Base-by-base conservation (phyloP, 768 basidiomycete genomes). In the Porphyrellus cyaneotinctus region DNA sequence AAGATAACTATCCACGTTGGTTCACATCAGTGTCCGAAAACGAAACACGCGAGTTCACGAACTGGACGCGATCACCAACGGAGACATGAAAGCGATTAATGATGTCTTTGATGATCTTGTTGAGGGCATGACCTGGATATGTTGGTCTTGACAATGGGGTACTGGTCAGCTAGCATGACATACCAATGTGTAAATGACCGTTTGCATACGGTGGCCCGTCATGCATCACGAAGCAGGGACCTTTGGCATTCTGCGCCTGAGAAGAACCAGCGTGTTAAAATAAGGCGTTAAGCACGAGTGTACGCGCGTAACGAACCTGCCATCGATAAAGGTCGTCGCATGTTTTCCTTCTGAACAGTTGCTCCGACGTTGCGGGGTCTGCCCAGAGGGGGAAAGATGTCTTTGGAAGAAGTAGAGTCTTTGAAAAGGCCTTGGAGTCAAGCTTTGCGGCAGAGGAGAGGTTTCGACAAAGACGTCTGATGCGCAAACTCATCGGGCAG, bases 131-230 rank as follows among this genome's bases (percentile, higher is more conserved):
- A 8, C 95, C 95, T 97, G 53, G 7, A 23, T 8, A 35, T n/a
- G 11, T 35, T 32, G 26, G 13, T 33, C 22, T 57, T 14, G 51
- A 33, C 5, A 20, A 37, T 14, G 18, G 33, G 31, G n/a, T n/a
- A 2, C 24, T 15, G 28, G 24, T 26, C 20, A 30, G 31, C 12
- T 3, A 41, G 26, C 24, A 18, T 35, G 26, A 43, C 72, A 54
- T 58, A 95, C 95, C 95, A 77, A 95, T 94, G 66, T 99, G 95
- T 37, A 99, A 73, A 66, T 91, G 82, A 0, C 97, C 97, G 65
- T 99, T 99, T 2, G 95, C 95, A 64, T 98, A 98, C 0, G 97
- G 97, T 30, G 95, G 95, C 0, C 95, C 97, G 67, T 99, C 95
- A 58, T 95, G 94, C 47, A 95, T 75, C 13, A 97, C 85, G 62